Evolutionary conservation across 106 monocot species (phyloP), one percentile per base, ranked within the genome.

Genomic region (Dendrobium officinale): DNA sequence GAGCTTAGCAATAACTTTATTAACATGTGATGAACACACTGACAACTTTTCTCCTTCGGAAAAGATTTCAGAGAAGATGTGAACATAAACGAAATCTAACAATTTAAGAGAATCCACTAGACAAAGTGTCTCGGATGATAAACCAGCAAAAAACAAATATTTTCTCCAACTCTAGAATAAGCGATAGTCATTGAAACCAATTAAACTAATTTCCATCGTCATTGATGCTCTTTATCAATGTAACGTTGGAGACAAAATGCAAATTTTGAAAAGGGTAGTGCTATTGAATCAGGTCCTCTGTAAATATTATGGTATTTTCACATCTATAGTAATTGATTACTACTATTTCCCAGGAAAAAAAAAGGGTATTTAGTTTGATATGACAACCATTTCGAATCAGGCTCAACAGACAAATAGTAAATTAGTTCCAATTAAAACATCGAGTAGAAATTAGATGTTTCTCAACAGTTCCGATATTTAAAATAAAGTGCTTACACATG

Each of bases 401-500:
- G n/a, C 64, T 24, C 7, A 26, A 8, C 64, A 27, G 26, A 66
- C 7, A 66, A 66, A 24, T 10, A 64, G 26, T 26, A 24, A 6
- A 22, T 6, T 64, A 24, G 64, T 64, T 64, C n/a, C 26, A 64
- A 8, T 64, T 24, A 64, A 64, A 64, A 24, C 64, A 64, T 64
- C 2, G 64, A 64, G 64, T 64, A 66, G 64, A 66, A 66, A n/a
- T 24, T 66, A 7, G 24, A 26, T 40, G 51, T 33, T 37, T 72
- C 16, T 37, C 72, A 72, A 51, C 51, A 51, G 33, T 72, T 72
- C 72, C 15, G 15, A 40, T 72, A 72, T 72, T 72, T 6, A 37
- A 72, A 40, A 72, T 72, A 40, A 78, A 77, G 66, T 19, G 48
- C 94, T 90, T 91, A 98, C 97, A 91, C 20, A 74, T 94, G 86